Base-by-base conservation (phyloP, 352 stramenopile genomes). In the Phytophthora litchii region DNA sequence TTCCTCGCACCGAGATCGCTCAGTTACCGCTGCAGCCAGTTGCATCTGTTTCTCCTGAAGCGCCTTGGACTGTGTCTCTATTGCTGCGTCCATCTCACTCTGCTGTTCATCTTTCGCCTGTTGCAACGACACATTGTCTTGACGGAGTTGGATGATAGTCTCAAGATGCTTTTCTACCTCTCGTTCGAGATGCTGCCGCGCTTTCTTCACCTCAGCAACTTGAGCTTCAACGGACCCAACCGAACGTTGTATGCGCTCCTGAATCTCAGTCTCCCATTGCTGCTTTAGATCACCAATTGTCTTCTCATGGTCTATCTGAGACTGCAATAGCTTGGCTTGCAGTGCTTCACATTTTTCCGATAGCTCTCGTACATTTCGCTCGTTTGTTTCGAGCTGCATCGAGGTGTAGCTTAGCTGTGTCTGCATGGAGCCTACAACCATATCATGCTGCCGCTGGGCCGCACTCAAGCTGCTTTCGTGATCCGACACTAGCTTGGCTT, bases 121-220 rank as follows among this genome's bases (percentile, higher is more conserved):
- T 49, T 83, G 80, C 1, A 87, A 40, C n/a, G 67, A 62, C 2
- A 82, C 23, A 32, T 81, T 88, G 17, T 91, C 79, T 36, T 92
- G 68, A 0, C 81, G 76, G 3, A 93, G 56, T 16, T 68, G 51
- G 12, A 80, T 48, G 46, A 89, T 78, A 2, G 64, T 78, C n/a
- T 75, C 56, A 21, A 80, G 46, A 41, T 89, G 78, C 43, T 78
- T 88, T 51, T 85, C 80, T 1, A 91, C 76, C 36, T 92, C 82
- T 17, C 65, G 65, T 50, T 93, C 80, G 17, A 92, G 59, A 37
- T 80, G 61, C 29, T 82, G 37, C 1, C 84, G 74, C 1, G 64
- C 72, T 38, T 84, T 80, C 49, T 88, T 88, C 52, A 91, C 74
- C 14, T 88, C 86, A 0, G 74, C 76, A 3, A 92, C 60, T 61